A percentile compares a stretch with the other conserved stretches of the same genome.
phyloP scores from a whole-genome alignment of 768 basidiomycete species.

The Pulveroboletus ravenelii region DNA sequence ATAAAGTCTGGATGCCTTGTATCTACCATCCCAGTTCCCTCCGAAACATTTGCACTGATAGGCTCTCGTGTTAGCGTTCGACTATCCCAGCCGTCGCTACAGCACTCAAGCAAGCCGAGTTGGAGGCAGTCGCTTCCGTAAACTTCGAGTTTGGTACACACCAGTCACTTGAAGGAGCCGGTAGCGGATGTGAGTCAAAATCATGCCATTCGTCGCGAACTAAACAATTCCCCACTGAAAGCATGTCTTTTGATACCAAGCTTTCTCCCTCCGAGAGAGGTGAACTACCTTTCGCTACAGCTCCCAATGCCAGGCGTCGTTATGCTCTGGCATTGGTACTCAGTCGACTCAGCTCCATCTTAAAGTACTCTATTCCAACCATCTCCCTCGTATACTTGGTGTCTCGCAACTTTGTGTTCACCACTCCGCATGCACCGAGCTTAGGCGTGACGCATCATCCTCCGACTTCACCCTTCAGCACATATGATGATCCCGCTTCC shows the following conservation, averaged over 20 bases:
- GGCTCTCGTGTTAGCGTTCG: no score
- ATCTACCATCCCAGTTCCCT: no score
- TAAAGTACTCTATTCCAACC: constrained; percentile 18
- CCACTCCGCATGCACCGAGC: background rate
- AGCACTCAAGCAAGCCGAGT: no score
- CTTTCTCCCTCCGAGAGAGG: constrained; percentile 16
- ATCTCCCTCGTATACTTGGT: constrained; percentile 19
- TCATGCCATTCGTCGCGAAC: background rate
- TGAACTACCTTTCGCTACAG: constrained; percentile 13
- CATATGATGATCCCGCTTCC: constrained; percentile 33
- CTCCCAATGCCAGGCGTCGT: background rate
- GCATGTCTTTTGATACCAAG: constrained; percentile 10
- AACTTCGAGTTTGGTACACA: no score
- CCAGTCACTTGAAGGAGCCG: no score
- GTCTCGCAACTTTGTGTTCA: constrained; percentile 7
- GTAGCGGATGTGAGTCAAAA: background rate
- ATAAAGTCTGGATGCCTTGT: no score
- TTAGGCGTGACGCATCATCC: background rate
- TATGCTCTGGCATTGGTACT: background rate
- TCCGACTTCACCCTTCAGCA: constrained; percentile 3
- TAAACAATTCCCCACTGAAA: background rate
- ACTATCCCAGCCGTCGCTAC: no score
- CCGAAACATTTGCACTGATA: no score
- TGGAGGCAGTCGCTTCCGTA: no score
- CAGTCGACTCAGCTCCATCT: background rate